Evolutionary conservation across 768 basidiomycete species (phyloP).

Genomic region (Calocybe cyanea): DNA sequence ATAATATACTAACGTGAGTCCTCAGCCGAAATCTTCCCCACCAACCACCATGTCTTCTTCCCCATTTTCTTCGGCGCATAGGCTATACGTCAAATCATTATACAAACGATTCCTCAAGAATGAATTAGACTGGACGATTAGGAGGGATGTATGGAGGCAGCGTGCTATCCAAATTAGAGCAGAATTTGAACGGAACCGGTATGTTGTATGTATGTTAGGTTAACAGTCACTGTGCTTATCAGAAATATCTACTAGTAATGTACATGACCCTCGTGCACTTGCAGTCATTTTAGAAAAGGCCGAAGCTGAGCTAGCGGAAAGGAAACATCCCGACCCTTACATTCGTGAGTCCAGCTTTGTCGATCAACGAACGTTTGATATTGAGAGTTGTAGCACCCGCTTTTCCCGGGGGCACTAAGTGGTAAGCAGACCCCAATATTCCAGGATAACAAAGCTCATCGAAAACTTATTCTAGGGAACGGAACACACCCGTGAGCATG

Average conservation of each 20-base stretch:
- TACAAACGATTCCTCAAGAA: conserved; percentile 87
- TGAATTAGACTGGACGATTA: conserved; percentile 85
- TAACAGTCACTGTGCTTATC: background rate
- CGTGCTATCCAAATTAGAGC: conserved; percentile 86
- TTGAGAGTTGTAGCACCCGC: conserved; percentile 51
- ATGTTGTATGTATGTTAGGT: conserved; percentile 20
- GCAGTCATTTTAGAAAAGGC: conserved; percentile 75
- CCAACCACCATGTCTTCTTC: conserved; percentile 45
- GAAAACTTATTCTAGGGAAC: conserved; percentile 52
- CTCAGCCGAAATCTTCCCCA: conserved; percentile 11
- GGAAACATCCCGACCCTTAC: conserved; percentile 88
- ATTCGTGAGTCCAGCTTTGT: conserved; percentile 67
- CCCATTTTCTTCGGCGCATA: conserved; percentile 71
- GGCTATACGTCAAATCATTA: conserved; percentile 85
- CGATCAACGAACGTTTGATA: background rate
- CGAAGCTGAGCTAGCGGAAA: conserved; percentile 65
- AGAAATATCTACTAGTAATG: conserved; percentile 46
- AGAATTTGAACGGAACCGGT: conserved; percentile 93
- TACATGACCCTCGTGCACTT: conserved; percentile 80
- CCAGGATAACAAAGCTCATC: conserved; percentile 11
- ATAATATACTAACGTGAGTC: background rate
- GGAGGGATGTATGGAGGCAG: conserved; percentile 81
- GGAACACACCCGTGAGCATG: conserved; percentile 69
- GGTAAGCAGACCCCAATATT: conserved; percentile 56
- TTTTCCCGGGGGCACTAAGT: conserved; percentile 93